phyloP scores from a whole-genome alignment of 2,329 filamentous ascomycete genomes.

The Bipolaris victoriae region DNA sequence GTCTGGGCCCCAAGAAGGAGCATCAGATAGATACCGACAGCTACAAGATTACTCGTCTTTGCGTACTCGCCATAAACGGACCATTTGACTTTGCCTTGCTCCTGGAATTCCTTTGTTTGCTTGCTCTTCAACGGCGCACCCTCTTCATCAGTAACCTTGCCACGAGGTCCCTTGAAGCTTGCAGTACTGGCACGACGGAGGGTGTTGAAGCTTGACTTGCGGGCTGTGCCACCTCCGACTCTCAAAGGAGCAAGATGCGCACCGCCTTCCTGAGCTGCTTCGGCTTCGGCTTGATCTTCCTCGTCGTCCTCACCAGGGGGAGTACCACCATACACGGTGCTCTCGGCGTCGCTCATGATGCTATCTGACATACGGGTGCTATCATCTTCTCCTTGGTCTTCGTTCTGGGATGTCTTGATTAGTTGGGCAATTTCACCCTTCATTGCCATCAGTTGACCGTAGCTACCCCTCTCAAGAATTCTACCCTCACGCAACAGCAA shows the following conservation, averaged over 20 bases:
- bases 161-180: slow-evolving; percentile 84
- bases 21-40: slow-evolving; percentile 79
- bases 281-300: slow-evolving; percentile 59
- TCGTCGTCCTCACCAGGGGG: slow-evolving; percentile 58
- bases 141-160: slow-evolving; percentile 85
- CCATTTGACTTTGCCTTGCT: slow-evolving; percentile 99
- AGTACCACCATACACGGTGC: slow-evolving; percentile 60
- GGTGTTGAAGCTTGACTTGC: slow-evolving; percentile 73
- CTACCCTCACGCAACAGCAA: slow-evolving; percentile 81
- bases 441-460: slow-evolving; percentile 88
- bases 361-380: slow-evolving; percentile 57
- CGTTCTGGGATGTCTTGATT: slow-evolving; percentile 73
- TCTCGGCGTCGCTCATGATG: slow-evolving; percentile 72
- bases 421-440: slow-evolving; percentile 88
- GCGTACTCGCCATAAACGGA: slow-evolving; percentile 93
- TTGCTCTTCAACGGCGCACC: slow-evolving; percentile 75
- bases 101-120: slow-evolving; percentile 84
- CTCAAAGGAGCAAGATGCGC: slow-evolving; percentile 75
- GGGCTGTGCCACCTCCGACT: slow-evolving; percentile 62
- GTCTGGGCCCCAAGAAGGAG: slow-evolving; percentile 81
- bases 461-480: slow-evolving; percentile 87
- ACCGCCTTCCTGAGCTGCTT: slow-evolving; percentile 72
- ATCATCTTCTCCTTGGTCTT: slow-evolving; percentile 54
- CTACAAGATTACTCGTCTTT: slow-evolving; percentile 86
- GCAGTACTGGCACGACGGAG: slow-evolving; percentile 89